These are phyloP conservation scores for Lipomyces sp. DNA, from an alignment of 805 yeast genomes.

Conservation along the genomic window DNA sequence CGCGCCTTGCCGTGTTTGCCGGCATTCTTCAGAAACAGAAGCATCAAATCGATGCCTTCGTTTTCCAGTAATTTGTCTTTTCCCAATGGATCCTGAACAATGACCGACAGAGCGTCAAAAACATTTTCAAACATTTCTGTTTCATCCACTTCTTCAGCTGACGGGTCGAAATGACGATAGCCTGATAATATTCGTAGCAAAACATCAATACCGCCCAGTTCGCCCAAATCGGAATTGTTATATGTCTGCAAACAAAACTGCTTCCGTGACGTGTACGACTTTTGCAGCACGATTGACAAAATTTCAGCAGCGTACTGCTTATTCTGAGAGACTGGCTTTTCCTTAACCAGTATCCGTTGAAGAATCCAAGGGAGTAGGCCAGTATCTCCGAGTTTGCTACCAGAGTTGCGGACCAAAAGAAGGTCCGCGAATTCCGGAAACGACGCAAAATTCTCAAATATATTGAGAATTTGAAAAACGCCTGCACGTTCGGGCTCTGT, in stretches of 20 bases:
- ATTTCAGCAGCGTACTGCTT: conserved; percentile 31
- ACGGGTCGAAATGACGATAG: conserved; percentile 25
- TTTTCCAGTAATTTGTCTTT: conserved; percentile 23
- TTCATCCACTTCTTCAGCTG: conserved; percentile 22
- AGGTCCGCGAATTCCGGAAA: conserved; percentile 12
- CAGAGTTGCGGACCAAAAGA: conserved; percentile 6
- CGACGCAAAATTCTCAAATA: conserved; percentile 27
- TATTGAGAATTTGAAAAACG: conserved; percentile 22
- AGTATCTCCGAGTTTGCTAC: conserved; percentile 7
- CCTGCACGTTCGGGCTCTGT: conserved; percentile 26
- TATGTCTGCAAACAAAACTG: conserved; percentile 6
- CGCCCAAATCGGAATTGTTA: conserved; percentile 7
- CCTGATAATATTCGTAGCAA: conserved; percentile 23
- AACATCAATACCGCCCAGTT: conserved; percentile 23
- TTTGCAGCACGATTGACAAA: conserved; percentile 27
- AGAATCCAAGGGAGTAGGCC: conserved; percentile 28
- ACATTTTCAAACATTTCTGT: conserved; percentile 28
- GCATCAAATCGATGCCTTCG: conserved; percentile 30
- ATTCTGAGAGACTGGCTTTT: conserved; percentile 25
- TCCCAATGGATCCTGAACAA: conserved; percentile 25
- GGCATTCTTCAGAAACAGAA: conserved; percentile 19
- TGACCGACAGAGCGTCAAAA: conserved; percentile 25
- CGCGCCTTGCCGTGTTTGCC: conserved; percentile 25
- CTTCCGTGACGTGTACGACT: conserved; percentile 10
- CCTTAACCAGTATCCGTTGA: conserved; percentile 19